Conservation (phyloP, 2,329 filamentous ascomycete species). For the Aspergillus candidus region DNA sequence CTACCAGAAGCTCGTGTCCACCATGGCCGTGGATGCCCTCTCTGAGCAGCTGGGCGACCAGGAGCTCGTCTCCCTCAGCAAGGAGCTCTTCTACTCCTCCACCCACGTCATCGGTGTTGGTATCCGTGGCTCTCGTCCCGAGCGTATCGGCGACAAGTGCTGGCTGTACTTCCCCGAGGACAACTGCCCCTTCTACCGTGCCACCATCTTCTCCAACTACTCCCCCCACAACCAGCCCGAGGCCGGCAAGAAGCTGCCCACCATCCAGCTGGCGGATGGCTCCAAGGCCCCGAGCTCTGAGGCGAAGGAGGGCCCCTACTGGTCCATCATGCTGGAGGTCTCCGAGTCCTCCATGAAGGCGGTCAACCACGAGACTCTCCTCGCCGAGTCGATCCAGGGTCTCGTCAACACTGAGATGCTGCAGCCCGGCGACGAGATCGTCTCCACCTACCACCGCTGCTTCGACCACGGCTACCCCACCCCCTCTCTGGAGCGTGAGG, state of each 20-base stretch:
- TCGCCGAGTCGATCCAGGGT: constrained; percentile 89
- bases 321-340: constrained; percentile 99
- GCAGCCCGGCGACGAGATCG: constrained; percentile 82
- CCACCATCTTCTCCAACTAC: constrained; percentile 99
- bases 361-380: constrained; percentile 75
- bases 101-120: constrained; percentile 97
- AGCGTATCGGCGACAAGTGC: constrained; percentile 98
- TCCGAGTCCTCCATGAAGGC: constrained; percentile 95
- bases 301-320: constrained; percentile 86
- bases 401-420: constrained; percentile 98
- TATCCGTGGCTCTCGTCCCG: constrained; percentile 82
- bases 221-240: constrained; percentile 96
- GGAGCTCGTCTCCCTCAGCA: constrained; percentile 74
- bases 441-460: constrained; percentile 94
- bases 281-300: constrained; percentile 67
- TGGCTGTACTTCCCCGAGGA: constrained; percentile 99
- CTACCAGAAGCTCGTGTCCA: constrained; percentile 89
- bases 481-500: constrained; percentile 88
- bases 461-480: constrained; percentile 99
- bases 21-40: constrained; percentile 90
- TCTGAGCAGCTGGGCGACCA: constrained; percentile 82
- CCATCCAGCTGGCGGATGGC: constrained; percentile 77
- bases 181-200: constrained; percentile 98
- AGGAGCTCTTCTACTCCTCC: constrained; percentile 91
- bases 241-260: constrained; percentile 74